phyloP scores from a whole-genome alignment of 257 asterid species.

The Buddleja alternifolia region DNA sequence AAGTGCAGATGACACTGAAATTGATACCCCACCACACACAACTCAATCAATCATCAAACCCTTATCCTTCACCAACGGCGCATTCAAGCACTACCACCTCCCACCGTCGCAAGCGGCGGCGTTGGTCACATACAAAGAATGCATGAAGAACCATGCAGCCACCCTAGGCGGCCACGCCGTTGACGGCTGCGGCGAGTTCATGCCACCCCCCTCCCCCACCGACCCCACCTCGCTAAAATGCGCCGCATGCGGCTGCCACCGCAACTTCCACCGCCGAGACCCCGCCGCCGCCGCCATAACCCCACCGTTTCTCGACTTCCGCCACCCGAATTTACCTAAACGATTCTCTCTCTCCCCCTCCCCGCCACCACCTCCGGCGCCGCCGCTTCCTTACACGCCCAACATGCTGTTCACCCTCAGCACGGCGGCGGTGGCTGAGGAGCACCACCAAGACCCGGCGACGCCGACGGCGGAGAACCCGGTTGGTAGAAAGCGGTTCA shows the following conservation, averaged over 20 bases:
- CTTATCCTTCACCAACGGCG: conserved; percentile 44
- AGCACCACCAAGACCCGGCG: conserved; percentile 56
- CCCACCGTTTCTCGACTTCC: conserved; percentile 69
- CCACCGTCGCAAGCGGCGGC: conserved; percentile 26
- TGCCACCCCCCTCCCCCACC: conserved; percentile 40
- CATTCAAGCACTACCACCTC: conserved; percentile 36
- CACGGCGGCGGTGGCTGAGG: conserved; percentile 45
- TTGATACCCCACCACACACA: conserved; percentile 68
- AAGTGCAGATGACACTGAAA: conserved; percentile 50
- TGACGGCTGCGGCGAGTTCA: conserved; percentile 89
- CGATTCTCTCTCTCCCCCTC: conserved; percentile 49
- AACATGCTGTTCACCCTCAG: conserved; percentile 34
- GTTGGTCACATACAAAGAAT: conserved; percentile 44
- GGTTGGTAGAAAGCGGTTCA: conserved; percentile 58
- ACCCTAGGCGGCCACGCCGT: conserved; percentile 67
- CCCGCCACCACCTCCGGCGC: conserved; percentile 39
- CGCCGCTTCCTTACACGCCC: conserved; percentile 22
- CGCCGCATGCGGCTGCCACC: conserved; percentile 90
- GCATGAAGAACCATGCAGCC: conserved; percentile 84
- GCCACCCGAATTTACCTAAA: conserved; percentile 39
- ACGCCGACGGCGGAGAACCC: conserved; percentile 57
- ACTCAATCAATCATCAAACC: conserved; percentile 32
- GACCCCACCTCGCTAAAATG: conserved; percentile 56
- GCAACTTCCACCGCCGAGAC: conserved; percentile 84
- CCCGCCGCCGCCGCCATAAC: conserved; percentile 40